Evolutionary conservation across 75 land plant species (phyloP).

Genomic region (Larix kaempferi): DNA sequence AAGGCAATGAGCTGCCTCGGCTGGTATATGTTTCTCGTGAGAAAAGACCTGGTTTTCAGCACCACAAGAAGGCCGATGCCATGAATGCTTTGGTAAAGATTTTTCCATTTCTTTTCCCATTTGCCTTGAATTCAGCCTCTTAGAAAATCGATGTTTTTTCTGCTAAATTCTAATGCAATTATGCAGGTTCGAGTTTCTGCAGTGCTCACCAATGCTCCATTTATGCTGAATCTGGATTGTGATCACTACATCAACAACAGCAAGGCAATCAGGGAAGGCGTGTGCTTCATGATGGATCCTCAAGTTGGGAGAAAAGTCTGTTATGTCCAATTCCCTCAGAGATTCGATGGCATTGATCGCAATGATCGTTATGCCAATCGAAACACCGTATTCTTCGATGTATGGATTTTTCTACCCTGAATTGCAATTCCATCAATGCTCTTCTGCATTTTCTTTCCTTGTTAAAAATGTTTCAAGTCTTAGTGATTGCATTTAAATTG

Average conservation of each 20-base stretch:
- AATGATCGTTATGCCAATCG: constrained; percentile 85
- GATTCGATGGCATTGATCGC: constrained; percentile 84
- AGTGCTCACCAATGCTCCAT: constrained; percentile 88
- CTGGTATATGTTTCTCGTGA: constrained; percentile 91
- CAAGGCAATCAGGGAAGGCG: constrained; percentile 72
- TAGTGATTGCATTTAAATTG: not conserved
- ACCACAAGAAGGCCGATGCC: constrained; percentile 91
- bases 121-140: not conserved
- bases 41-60: constrained; percentile 79
- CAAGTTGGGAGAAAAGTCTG: constrained; percentile 72
- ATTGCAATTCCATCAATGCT: not conserved
- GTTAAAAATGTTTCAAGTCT: not conserved
- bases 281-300: constrained; percentile 93
- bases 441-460: not conserved
- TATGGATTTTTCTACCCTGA: constrained; percentile 20
- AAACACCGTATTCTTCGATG: constrained; percentile 93
- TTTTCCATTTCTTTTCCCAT: not conserved
- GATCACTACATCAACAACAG: constrained; percentile 89
- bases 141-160: not conserved
- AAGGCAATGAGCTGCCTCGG: constrained; percentile 87
- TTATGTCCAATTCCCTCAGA: constrained; percentile 83
- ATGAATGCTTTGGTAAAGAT: constrained; percentile 73
- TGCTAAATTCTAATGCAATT: not conserved
- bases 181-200: constrained; percentile 77
- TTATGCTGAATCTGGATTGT: constrained; percentile 88